phyloP scores from a whole-genome alignment of 176 grass and related monocot genomes.

The Secale cereale region DNA sequence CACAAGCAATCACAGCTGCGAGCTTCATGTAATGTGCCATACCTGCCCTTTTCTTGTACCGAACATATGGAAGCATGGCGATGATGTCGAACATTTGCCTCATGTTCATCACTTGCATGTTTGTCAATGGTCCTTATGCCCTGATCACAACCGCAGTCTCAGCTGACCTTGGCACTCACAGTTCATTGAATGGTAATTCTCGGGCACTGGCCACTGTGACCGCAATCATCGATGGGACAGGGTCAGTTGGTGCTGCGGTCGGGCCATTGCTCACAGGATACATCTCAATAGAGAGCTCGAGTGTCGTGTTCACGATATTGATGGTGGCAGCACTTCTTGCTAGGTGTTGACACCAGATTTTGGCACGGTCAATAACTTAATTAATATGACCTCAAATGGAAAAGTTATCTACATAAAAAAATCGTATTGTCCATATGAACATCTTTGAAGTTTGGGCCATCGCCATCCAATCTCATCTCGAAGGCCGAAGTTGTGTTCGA shows the following conservation, averaged over 20 bases:
- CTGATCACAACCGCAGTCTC: slow-evolving; percentile 85
- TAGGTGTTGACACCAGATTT: no score
- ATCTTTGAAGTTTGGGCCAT: no score
- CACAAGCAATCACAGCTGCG: slow-evolving; percentile 67
- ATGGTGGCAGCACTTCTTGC: slow-evolving; percentile 79
- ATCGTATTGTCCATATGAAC: no score
- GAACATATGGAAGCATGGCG: slow-evolving; percentile 62
- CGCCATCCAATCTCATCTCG: no score
- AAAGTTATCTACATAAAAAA: no score
- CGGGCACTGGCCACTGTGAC: slow-evolving; percentile 76
- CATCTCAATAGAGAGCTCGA: slow-evolving; percentile 68
- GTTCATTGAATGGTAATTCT: slow-evolving; percentile 65
- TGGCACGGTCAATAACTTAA: no score
- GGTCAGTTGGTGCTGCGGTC: slow-evolving; percentile 63
- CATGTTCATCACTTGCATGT: slow-evolving; percentile 83
- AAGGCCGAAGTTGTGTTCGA: no score
- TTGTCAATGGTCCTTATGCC: slow-evolving; percentile 84
- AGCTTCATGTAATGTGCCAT: slow-evolving; percentile 82
- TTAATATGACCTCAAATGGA: no score
- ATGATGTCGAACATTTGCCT: slow-evolving; percentile 62
- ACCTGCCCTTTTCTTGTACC: slow-evolving; percentile 69
- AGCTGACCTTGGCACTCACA: slow-evolving; percentile 80
- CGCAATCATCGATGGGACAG: slow-evolving; percentile 82
- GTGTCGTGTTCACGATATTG: slow-evolving; percentile 67
- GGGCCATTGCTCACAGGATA: slow-evolving; percentile 85